Base-by-base conservation (phyloP, 331 rosid species). In the Phaseolus coccineus region DNA sequence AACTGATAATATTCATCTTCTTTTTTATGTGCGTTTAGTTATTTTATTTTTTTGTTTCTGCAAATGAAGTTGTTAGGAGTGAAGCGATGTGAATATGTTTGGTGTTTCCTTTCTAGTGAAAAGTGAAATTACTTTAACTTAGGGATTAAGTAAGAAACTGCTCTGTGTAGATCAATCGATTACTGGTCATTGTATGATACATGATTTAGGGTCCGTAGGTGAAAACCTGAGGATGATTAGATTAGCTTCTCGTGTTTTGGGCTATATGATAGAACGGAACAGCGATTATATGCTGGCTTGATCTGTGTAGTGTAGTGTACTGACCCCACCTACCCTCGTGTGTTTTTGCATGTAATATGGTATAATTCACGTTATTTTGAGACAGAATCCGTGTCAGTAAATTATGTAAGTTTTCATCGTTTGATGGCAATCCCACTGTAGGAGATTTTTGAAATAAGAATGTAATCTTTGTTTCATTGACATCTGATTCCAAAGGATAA, bases 131-230 rank as follows among this genome's bases (percentile, higher is more conserved):
- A 16, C 69, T 53, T 8, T 14, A 11, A 65, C 25, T 56, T 44
- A 37, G 79, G 53, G 46, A 27, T 85, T 48, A 70, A 57, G 50
- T 53, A 56, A 71, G 82, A 66, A 58, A 67, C 5, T 71, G 37
- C 68, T 52, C 69, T 69, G 69, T 72, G 27, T 53, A 4, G 28
- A 72, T 59, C 53, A 65, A 73, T 40, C 74, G 50, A 44, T 71
- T 75, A 9, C 27, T 56, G 30, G 73, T 73, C 25, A 35, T 31
- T 52, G 5, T 56, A 28, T 31, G 25, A n/a, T 74, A 56, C 37
- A 65, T 31, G 28, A 71, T 75, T 71, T 74, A 22, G 58, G 39
- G 85, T 56, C 56, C 2, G 8, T 50, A 46, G 74, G 59, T 71
- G 76, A 70, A 79, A 79, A 33, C 27, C 35, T 53, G 56, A 19